Conservation (phyloP, 2,329 filamentous ascomycete genomes). For the Trichoderma simmonsii region DNA sequence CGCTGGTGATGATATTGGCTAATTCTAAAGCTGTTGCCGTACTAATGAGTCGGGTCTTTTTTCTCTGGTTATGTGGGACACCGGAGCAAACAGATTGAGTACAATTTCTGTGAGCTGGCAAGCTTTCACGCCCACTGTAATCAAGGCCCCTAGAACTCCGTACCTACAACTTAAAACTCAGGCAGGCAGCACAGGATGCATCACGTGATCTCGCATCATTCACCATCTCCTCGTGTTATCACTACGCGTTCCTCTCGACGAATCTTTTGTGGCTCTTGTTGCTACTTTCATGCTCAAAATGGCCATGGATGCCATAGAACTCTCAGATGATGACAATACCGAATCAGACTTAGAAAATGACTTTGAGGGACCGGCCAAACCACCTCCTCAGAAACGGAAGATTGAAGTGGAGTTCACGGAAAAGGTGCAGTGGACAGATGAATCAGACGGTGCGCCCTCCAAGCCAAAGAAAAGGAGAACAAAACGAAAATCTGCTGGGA, state of each 20-base stretch:
- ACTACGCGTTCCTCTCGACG: background rate
- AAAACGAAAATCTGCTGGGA: constrained; percentile 31
- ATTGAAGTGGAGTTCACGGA: constrained; percentile 36
- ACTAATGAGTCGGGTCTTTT: too few species aligned
- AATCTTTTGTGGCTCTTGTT: background rate
- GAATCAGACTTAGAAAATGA: constrained; percentile 24
- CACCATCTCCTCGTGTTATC: background rate
- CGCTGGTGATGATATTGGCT: background rate
- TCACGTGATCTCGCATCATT: constrained; percentile 10
- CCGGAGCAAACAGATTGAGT: background rate
- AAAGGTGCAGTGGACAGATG: constrained; percentile 55
- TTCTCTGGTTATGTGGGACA: background rate
- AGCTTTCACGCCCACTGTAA: background rate
- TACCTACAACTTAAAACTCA: background rate
- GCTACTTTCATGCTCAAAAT: background rate
- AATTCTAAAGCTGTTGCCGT: background rate
- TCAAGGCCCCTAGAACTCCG: background rate
- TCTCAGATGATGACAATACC: constrained; percentile 27
- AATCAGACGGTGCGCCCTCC: constrained; percentile 60
- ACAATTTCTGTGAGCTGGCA: background rate
- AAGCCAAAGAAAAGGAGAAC: constrained; percentile 41
- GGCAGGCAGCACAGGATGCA: background rate
- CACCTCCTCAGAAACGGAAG: constrained; percentile 38
- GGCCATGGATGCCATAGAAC: constrained; percentile 26
- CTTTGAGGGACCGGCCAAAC: background rate